A percentile compares a stretch with the other conserved stretches of the same genome.
Evolutionary conservation across 768 basidiomycete genomes (phyloP).

Genomic region (Lyophyllum atratum): DNA sequence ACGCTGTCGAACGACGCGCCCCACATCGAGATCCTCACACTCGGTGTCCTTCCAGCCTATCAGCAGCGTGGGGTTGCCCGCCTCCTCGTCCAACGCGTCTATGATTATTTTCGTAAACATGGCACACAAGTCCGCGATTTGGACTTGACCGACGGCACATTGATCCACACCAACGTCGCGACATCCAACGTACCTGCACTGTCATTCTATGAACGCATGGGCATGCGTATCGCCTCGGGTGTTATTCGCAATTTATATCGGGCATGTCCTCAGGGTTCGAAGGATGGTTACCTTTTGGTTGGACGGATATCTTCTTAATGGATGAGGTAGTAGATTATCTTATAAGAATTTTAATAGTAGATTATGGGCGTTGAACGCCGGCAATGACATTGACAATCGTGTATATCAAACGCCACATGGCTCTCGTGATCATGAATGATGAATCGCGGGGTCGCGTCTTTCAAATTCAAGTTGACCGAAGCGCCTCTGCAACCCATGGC

Average conservation of each 20-base stretch:
- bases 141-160: constrained; percentile 22
- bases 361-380: too few species aligned
- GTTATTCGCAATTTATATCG: constrained; percentile 42
- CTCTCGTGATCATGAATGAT: too few species aligned
- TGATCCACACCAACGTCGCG: constrained; percentile 48
- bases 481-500: not conserved
- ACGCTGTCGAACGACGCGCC: constrained; percentile 18
- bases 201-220: constrained; percentile 46
- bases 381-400: too few species aligned
- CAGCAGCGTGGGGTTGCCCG: constrained; percentile 45
- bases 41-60: constrained; percentile 49
- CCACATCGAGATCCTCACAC: constrained; percentile 51
- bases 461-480: too few species aligned
- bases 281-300: constrained; percentile 45
- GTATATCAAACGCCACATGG: too few species aligned
- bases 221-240: constrained; percentile 34
- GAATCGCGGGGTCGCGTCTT: too few species aligned
- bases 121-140: constrained; percentile 19
- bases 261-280: constrained; percentile 33
- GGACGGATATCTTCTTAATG: constrained; percentile 28
- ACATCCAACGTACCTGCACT: constrained; percentile 41
- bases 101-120: constrained; percentile 30
- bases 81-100: constrained; percentile 37
- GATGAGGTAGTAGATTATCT: too few species aligned
- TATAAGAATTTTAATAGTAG: too few species aligned